Evolutionary conservation across 2,329 filamentous ascomycete genomes (phyloP).

Genomic region (Botrytis paeoniae): DNA sequence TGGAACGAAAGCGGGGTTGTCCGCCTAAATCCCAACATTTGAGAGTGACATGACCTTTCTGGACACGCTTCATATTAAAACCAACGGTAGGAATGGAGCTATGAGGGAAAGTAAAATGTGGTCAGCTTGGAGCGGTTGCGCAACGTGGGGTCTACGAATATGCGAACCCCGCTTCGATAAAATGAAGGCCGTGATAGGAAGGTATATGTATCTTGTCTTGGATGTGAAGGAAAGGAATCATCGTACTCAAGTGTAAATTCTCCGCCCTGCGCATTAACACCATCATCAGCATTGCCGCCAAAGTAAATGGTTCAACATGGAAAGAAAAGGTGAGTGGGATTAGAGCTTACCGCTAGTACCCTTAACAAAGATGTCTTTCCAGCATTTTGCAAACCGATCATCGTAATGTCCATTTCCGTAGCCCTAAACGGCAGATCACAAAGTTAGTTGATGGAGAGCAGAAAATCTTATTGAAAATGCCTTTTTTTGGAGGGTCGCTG

Average conservation of each 20-base stretch:
- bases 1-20: conserved; percentile 92
- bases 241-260: conserved; percentile 99
- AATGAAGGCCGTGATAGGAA: background rate
- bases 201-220: background rate
- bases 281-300: conserved; percentile 39
- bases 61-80: conserved; percentile 98
- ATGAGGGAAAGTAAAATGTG: conserved; percentile 33
- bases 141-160: conserved; percentile 17
- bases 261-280: conserved; percentile 64
- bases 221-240: conserved; percentile 12
- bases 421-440: conserved; percentile 59
- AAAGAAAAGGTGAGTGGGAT: conserved; percentile 26
- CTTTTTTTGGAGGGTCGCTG: background rate
- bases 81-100: conserved; percentile 98
- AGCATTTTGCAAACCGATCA: conserved; percentile 97
- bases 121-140: conserved; percentile 38
- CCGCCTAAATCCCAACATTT: conserved; percentile 99
- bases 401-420: conserved; percentile 99
- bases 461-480: background rate
- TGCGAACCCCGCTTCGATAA: conserved; percentile 20
- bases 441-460: background rate
- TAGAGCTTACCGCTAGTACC: conserved; percentile 80
- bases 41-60: conserved; percentile 95
- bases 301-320: conserved; percentile 12
- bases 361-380: conserved; percentile 94